A percentile compares a stretch with the other conserved stretches of the same genome.
Evolutionary conservation across 108 stramenopile species (phyloP).

Genomic region (Pseudonitzschia multistriata): DNA sequence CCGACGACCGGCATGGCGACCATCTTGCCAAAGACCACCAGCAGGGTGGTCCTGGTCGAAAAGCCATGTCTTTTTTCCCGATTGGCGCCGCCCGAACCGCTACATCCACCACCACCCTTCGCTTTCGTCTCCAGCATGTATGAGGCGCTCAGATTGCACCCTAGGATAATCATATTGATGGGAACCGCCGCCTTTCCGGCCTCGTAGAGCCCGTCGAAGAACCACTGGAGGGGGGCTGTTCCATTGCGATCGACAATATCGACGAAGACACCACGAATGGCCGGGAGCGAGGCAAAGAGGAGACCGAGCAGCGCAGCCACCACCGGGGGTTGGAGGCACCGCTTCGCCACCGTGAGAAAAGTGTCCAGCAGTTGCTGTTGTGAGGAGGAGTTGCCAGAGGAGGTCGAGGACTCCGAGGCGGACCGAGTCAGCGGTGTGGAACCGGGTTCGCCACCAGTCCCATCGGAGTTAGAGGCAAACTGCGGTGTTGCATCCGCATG

Average conservation of each 20-base stretch:
- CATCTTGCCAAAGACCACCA: conserved; percentile 79
- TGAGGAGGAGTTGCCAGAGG: neutral
- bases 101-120: conserved; percentile 16
- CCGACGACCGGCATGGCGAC: conserved; percentile 78
- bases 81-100: neutral
- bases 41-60: conserved; percentile 48
- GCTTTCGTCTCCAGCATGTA: conserved; percentile 24
- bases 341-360: conserved; percentile 10
- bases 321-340: conserved; percentile 80
- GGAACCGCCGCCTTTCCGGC: conserved; percentile 85
- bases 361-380: conserved; percentile 18
- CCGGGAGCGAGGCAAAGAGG: conserved; percentile 62
- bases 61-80: no score
- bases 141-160: conserved; percentile 68
- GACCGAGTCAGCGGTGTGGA: no score
- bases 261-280: conserved; percentile 71
- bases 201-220: conserved; percentile 81
- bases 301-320: conserved; percentile 68
- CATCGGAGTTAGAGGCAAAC: no score
- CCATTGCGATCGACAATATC: conserved; percentile 55
- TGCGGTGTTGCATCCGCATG: no score
- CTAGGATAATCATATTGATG: conserved; percentile 88
- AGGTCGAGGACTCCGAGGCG: neutral
- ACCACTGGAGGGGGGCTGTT: conserved; percentile 78
- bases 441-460: no score